Evolutionary conservation across 768 basidiomycete genomes (phyloP).

Genomic region (Mycena indigotica): DNA sequence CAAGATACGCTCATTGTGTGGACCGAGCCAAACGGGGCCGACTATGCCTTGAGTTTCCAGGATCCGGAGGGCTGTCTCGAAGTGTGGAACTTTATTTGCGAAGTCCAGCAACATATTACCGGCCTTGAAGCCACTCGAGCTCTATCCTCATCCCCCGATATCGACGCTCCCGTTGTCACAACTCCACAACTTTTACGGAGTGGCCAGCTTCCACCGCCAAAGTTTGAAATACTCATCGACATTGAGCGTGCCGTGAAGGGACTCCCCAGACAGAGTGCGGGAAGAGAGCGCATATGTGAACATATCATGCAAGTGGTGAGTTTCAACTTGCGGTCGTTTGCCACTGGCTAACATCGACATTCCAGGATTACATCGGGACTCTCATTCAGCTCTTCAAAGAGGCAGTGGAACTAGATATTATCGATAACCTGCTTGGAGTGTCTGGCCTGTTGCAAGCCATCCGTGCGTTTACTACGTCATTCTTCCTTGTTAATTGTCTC

Average conservation of each 20-base stretch:
- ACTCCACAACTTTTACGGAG: constrained; percentile 68
- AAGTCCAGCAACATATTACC: constrained; percentile 86
- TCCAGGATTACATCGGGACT: constrained; percentile 83
- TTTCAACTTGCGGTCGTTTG: constrained; percentile 18
- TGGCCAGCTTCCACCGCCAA: constrained; percentile 74
- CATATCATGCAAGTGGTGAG: constrained; percentile 84
- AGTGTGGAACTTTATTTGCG: constrained; percentile 95
- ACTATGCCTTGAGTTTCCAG: constrained; percentile 96
- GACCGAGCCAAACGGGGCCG: constrained; percentile 94
- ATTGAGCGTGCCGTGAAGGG: constrained; percentile 79
- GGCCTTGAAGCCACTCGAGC: constrained; percentile 50
- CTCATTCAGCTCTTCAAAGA: constrained; percentile 82
- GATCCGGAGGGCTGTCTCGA: constrained; percentile 94
- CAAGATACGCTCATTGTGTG: constrained; percentile 99
- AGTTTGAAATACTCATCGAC: constrained; percentile 74
- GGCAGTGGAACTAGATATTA: constrained; percentile 91
- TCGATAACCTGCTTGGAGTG: constrained; percentile 87
- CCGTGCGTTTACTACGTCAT: too few species aligned
- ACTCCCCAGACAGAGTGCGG: constrained; percentile 66
- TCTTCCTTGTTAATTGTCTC: too few species aligned
- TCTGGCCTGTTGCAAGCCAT: constrained; percentile 95
- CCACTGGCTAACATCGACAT: constrained; percentile 2
- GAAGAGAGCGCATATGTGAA: constrained; percentile 87
- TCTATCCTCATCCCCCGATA: constrained; percentile 61
- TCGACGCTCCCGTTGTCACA: constrained; percentile 56